Evolutionary conservation across 441 rosid species (phyloP), one percentile per base, ranked within the genome.

Genomic region (Adansonia gregorii): DNA sequence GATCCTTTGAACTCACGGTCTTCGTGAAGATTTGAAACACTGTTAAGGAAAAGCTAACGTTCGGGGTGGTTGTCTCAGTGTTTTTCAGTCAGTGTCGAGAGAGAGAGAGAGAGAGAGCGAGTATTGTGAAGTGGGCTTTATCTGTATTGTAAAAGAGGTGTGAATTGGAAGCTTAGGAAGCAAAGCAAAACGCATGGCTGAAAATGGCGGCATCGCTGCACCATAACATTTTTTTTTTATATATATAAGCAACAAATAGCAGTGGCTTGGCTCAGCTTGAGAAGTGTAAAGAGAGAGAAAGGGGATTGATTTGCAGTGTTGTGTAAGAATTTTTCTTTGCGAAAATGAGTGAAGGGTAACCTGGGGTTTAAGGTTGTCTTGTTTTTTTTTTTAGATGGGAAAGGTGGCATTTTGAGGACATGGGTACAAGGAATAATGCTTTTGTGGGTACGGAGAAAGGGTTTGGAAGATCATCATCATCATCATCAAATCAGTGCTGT

Each of bases 91-190:
- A 15, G 6, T 59, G 66, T 79, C 31, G 68, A 24, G 79, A 19
- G 73, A 22, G 20, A 41, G 24, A 46, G 19, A 9, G 3, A 3
- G 39, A 35, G 39, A 35, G 39, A 35, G 39, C 39, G 39, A 35
- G 39, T 35, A 35, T 35, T 58, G 83, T 78, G 84, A 72, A 67
- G 48, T 27, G 73, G 75, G 17, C 51, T 90, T 90, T 94, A 95
- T 89, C 91, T 78, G 81, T 86, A 91, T 90, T 78, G 81, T 58
- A 69, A 81, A 89, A 83, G 89, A 75, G 79, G 90, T 80, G 83
- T 89, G 90, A 86, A 89, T 89, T 87, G 92, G 93, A 84, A 84
- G 91, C 91, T 35, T 78, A 85, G 92, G 91, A 93, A 93, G 86
- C 98, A 87, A 85, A 85, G 81, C 80, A 69, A 80, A 70, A 76